Evolutionary conservation across 116 monocot species (phyloP), one percentile per base, ranked within the genome.

Genomic region (Posidonia oceanica): DNA sequence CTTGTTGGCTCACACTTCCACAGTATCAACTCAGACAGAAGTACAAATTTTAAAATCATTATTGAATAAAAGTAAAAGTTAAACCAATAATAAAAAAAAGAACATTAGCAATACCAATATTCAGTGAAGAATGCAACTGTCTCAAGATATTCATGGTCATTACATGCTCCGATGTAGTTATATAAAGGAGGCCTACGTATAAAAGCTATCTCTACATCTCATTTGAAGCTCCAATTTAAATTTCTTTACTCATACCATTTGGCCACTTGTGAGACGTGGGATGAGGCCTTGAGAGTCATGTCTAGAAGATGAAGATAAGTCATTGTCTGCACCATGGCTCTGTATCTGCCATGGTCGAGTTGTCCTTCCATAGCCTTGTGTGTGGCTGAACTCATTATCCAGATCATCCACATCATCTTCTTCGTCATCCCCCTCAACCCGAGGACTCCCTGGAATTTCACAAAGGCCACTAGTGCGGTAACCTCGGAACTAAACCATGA

Each of bases 281-380:
- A 91, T 88, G n/a, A 80, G 73, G 23, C 52, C 53, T n/a, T 73
- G 73, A 64, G 73, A 76, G 54, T 83, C 91, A 55, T 83, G 88
- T 63, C 88, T 76, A 67, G 91, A 85, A 71, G 88, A 91, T 62
- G 81, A 83, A 62, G 91, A 91, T 20, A 91, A 70, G 67, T 91
- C 88, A 72, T 74, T 75, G 69, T 81, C 88, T 54, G 80, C 80
- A 56, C 73, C 78, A n/a, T 72, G 78, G 20, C 77, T 42, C 10
- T 73, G 80, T 21, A 62, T 13, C 36, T 62, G 60, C 72, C 72
- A 52, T 65, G 73, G 73, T 20, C 57, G 69, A 64, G 41, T 60
- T 44, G 44, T 59, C 80, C 83, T 87, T 53, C 79, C 87, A 67
- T 71, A 77, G n/a, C 79, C 79, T 72, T 87, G 74, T 61, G 62